Evolutionary conservation across 208 protist genomes (phyloP), one percentile per base, ranked within the genome.

Genomic region (Trypanosoma vivax): DNA sequence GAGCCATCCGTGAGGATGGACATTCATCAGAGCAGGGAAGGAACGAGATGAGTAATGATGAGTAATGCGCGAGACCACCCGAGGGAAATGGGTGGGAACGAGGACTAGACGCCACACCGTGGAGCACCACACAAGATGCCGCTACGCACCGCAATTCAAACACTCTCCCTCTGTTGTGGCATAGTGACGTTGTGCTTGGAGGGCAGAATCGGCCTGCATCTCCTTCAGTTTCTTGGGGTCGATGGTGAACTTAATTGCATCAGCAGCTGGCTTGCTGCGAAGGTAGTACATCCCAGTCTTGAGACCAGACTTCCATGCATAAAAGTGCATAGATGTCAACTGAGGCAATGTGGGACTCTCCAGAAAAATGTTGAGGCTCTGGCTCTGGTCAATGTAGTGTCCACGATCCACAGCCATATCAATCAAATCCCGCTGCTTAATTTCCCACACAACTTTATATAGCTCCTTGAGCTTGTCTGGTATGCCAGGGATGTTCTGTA

Each of bases 281-380:
- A 99, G 76, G 89, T 99, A 99, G 80, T 99, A 99, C 92, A 99
- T 97, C 40, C 98, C 98, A 13, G 98, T 99, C 88, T 99, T 99
- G n/a, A 99, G 84, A 21, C 98, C 97, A 38, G 75, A 84, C 68
- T 96, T 81, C 97, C 97, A 99, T 13, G 83, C 85, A 73, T 99
- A 99, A 73, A 99, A 99, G 82, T 99, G 98, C 98, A 99, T 99
- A 6, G 95, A 98, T 5, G 97, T 98, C 28, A 99, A 85, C 76
- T 98, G 97, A 1, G 72, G 70, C 11, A 85, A 90, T 23, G 76
- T 96, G 40, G 97, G 96, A 43, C 73, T 93, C 42, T 87, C 94
- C 34, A 99, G 86, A 79, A 99, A 99, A 21, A 99, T 76, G 73
- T 99, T 99, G 61, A 99, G 76, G n/a, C 80, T 95, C 78, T 99